Base-by-base conservation (phyloP, 495 filamentous ascomycete genomes). In the Penicillium simplicissimum region DNA sequence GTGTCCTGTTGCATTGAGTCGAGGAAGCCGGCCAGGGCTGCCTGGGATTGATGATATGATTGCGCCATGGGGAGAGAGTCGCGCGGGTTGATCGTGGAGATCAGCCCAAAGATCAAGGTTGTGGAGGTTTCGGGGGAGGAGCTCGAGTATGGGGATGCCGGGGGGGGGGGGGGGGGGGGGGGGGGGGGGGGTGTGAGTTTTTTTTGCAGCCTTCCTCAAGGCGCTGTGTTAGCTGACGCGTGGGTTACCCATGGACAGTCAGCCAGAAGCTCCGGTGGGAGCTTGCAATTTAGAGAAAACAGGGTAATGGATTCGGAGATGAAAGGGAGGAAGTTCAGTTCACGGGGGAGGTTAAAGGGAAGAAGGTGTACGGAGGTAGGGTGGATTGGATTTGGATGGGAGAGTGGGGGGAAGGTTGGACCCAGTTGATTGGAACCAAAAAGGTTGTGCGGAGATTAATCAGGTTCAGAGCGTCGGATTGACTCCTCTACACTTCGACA, bases 31-130 rank as follows among this genome's bases (percentile, higher is more conserved):
- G 64, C 68, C 66, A 77, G 38, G 65, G 76, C 62, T 42, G 72
- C 52, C 55, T 74, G 76, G 52, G 76, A 52, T 47, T 73, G 66
- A 37, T 71, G 59, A 67, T 73, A 76, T 57, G 71, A 68, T 51
- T 72, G 66, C 57, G 71, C 69, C 77, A 80, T 80, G 61, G 52
- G 66, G 64, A 57, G 21, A 36, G 38, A 19, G n/a, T n/a, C 25
- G 48, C 34, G 23, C 15, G 47, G 48, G 48, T 14, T 28, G 48
- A 19, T 28, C 25, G 48, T 28, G 48, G 25, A 34, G 48, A 34
- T 28, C 14, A 34, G 48, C 25, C 25, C 25, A 42, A 34, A 17
- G 28, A 19, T 52, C 31, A 52, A 52, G 23, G 48, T 17, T 17
- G 8, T 33, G 38, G 14, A 19, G 10, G 28, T 45, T 52, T 33